Evolutionary conservation across 179 eudicot species (phyloP), one percentile per base, ranked within the genome.

Genomic region (Actinidia chinensis): DNA sequence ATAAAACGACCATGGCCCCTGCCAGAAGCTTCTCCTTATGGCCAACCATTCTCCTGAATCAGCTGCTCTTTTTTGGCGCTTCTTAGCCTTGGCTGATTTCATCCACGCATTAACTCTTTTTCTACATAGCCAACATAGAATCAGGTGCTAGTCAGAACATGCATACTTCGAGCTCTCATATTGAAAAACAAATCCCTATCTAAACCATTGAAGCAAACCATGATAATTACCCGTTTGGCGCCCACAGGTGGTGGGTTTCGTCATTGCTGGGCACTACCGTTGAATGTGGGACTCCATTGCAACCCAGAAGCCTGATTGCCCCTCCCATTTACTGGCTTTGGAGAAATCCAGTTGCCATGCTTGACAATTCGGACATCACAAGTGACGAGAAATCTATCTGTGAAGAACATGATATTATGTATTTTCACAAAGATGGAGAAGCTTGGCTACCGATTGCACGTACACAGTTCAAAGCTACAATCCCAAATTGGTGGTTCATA

Each of bases 361-460:
- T 90, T 87, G 73, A 94, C 78, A 55, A 92, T 79, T 63, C 99
- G 94, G 55, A 88, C 90, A 79, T 94, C 96, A 84, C 80, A 76
- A 96, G 98, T 48, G 91, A 81, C n/a, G 87, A 50, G 78, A 91
- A 89, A 73, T 96, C 93, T 58, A 89, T 91, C 99, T 96, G 97
- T 81, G 51, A 86, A 61, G 18, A 61, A 15, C 55, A 56, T 25
- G 6, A 78, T 13, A 11, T 46, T 22, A 18, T 46, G 43, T 56
- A 61, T 56, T 76, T 43, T n/a, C 66, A 33, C 9, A 5, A 76
- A 47, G 67, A 73, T 14, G 61, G 25, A 75, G 40, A 65, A 40
- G 17, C 65, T 67, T 69, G 52, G 25, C 22, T 25, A 20, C 55
- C 46, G n/a, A n/a, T n/a, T n/a, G n/a, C n/a, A n/a, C n/a, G n/a